Evolutionary conservation across 768 basidiomycete genomes (phyloP).

Genomic region (Strobilomyces dryophilus): DNA sequence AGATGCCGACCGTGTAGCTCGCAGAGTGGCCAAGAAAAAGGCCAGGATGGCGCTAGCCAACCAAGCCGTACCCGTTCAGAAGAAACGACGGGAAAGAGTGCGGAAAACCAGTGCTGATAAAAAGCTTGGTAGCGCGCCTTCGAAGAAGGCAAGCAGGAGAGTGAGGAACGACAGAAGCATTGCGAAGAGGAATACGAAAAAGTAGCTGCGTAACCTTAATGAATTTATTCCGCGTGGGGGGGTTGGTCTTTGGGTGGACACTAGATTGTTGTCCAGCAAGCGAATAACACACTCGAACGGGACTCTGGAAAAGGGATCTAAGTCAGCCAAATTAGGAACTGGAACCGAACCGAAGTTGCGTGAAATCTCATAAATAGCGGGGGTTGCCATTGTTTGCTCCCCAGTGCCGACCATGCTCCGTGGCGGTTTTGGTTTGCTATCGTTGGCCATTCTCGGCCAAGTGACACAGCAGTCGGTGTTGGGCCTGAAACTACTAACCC

Average conservation of each 20-base stretch:
- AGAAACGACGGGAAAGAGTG: constrained; percentile 45
- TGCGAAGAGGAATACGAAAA: constrained; percentile 56
- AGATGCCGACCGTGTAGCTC: constrained; percentile 76
- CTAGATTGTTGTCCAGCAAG: too few relatives aligned
- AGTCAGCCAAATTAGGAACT: too few relatives aligned
- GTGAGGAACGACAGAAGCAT: constrained; percentile 52
- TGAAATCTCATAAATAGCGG: background rate
- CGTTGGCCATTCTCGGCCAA: constrained; percentile 8
- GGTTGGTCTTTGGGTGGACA: background rate
- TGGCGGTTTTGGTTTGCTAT: constrained; percentile 13
- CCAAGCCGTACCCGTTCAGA: constrained; percentile 34
- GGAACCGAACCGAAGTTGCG: background rate
- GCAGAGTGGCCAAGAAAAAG: constrained; percentile 90
- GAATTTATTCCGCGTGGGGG: background rate
- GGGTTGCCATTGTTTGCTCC: background rate
- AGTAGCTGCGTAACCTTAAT: constrained; percentile 28
- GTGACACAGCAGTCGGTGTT: constrained; percentile 22
- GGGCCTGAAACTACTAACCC: constrained; percentile 3
- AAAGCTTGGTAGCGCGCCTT: constrained; percentile 11
- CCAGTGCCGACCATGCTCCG: background rate
- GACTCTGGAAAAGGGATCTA: too few relatives aligned
- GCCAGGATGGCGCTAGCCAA: constrained; percentile 51
- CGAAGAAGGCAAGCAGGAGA: constrained; percentile 38
- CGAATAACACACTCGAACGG: too few relatives aligned
- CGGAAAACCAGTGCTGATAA: constrained; percentile 36